phyloP scores from a whole-genome alignment of 306 rosid species.

The Fagus crenata region DNA sequence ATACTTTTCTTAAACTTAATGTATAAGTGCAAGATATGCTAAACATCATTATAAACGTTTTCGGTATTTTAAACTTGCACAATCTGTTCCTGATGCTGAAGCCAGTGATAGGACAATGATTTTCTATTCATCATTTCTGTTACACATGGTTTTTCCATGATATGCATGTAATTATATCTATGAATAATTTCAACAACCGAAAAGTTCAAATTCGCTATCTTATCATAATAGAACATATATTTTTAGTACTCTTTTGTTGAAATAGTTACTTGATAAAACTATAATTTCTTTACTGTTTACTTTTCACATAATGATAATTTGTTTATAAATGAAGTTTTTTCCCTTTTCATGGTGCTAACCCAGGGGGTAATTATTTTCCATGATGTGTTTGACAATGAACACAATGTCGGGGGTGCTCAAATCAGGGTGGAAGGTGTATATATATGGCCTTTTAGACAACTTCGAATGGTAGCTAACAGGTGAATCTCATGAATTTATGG shows the following conservation, averaged over 20 bases:
- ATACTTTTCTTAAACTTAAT: slow-evolving; percentile 1
- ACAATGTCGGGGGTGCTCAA: slow-evolving; percentile 84
- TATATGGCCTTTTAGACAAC: slow-evolving; percentile 99
- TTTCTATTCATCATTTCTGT: neutral
- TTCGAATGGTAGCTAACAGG: slow-evolving; percentile 96
- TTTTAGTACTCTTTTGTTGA: neutral
- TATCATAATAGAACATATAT: neutral
- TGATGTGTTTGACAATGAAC: slow-evolving; percentile 78
- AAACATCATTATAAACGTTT: neutral
- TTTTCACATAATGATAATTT: neutral
- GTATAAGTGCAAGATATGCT: neutral
- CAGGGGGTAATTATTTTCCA: slow-evolving; percentile 89
- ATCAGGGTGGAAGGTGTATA: slow-evolving; percentile 98
- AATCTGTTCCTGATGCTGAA: slow-evolving; percentile 2
- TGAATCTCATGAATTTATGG: slow-evolving; percentile 23
- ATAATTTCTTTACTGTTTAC: neutral
- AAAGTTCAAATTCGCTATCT: neutral
- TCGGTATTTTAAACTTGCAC: neutral
- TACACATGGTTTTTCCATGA: neutral
- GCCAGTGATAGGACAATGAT: neutral
- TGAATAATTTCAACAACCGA: neutral
- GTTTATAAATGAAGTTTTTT: slow-evolving; percentile 8
- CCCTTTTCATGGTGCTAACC: slow-evolving; percentile 33
- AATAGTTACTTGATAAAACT: neutral
- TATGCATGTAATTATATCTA: neutral